Evolutionary conservation across 169 alveolate genomes (phyloP).

Genomic region (Eimeria maxima): DNA sequence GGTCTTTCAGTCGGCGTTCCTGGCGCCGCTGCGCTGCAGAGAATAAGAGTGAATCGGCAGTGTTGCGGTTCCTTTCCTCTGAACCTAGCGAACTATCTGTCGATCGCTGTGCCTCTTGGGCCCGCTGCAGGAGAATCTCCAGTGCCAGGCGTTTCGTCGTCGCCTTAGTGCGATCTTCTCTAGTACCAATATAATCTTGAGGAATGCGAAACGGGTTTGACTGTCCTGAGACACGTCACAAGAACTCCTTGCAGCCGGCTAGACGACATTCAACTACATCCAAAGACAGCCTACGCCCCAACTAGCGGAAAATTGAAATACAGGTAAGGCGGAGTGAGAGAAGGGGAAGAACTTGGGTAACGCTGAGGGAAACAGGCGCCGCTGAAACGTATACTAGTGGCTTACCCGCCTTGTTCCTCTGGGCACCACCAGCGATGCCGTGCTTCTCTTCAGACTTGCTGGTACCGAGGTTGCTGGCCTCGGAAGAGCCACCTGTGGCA

Average conservation of each 20-base stretch:
- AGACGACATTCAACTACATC: not conserved
- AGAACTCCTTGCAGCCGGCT: constrained; percentile 1
- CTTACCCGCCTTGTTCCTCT: constrained; percentile 12
- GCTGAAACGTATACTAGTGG: not conserved
- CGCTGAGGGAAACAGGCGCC: not conserved
- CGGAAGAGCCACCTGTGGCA: constrained; percentile 24
- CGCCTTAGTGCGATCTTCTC: not conserved
- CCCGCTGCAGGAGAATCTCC: constrained; percentile 51
- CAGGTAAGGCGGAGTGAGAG: not conserved
- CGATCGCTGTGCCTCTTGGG: constrained; percentile 31
- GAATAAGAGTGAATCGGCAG: constrained; percentile 38
- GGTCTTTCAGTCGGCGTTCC: constrained; percentile 54
- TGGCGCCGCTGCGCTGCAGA: constrained; percentile 70
- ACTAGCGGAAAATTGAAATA: not conserved
- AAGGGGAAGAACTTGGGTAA: not conserved
- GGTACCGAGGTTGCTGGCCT: not conserved
- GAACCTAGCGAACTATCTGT: not conserved
- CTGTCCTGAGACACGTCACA: not conserved
- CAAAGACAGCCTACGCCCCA: not conserved
- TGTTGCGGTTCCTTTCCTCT: constrained; percentile 28
- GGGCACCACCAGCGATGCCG: not conserved
- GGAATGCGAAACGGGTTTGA: constrained; percentile 44
- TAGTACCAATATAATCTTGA: constrained; percentile 34
- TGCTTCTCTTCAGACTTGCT: constrained; percentile 1
- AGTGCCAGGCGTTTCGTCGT: constrained; percentile 41